phyloP scores from a whole-genome alignment of 2,329 filamentous ascomycete genomes.

The Xylaria multiplex region DNA sequence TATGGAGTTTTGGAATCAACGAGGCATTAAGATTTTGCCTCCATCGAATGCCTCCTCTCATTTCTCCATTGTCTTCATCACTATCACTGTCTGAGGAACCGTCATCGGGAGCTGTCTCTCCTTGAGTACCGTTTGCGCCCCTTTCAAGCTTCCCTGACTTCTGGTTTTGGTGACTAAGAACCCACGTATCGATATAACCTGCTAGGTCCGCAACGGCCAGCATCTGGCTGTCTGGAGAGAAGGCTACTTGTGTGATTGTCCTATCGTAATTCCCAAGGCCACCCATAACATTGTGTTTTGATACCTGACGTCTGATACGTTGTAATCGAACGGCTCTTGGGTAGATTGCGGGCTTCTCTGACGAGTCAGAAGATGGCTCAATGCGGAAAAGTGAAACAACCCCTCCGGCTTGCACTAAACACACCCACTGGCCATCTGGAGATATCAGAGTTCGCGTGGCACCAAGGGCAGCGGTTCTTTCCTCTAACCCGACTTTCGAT shows the following conservation, averaged over 20 bases:
- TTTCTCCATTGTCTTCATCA: constrained; percentile 55
- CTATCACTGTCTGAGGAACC: constrained; percentile 54
- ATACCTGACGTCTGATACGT: constrained; percentile 64
- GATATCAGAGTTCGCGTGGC: constrained; percentile 77
- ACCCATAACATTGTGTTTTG: constrained; percentile 67
- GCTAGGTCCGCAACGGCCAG: constrained; percentile 83
- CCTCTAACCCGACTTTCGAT: constrained; percentile 73
- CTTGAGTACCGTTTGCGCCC: constrained; percentile 46
- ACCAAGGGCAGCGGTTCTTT: constrained; percentile 66
- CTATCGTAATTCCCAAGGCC: constrained; percentile 80
- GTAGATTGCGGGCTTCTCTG: constrained; percentile 54
- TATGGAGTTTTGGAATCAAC: constrained; percentile 74
- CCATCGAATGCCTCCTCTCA: constrained; percentile 71
- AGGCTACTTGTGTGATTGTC: constrained; percentile 77
- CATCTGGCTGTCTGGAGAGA: constrained; percentile 82
- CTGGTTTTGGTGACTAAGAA: constrained; percentile 68
- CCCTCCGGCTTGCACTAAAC: constrained; percentile 69
- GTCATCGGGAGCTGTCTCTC: constrained; percentile 52
- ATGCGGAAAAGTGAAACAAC: constrained; percentile 65
- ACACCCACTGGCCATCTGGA: constrained; percentile 75
- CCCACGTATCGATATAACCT: constrained; percentile 89
- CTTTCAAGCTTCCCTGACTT: constrained; percentile 47
- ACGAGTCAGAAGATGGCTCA: constrained; percentile 45
- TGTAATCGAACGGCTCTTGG: constrained; percentile 59
- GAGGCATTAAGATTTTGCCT: constrained; percentile 75